A percentile compares a stretch with the other conserved stretches of the same genome.
Evolutionary conservation across 306 rosid genomes (phyloP).

Genomic region (Abrus pulchellus): DNA sequence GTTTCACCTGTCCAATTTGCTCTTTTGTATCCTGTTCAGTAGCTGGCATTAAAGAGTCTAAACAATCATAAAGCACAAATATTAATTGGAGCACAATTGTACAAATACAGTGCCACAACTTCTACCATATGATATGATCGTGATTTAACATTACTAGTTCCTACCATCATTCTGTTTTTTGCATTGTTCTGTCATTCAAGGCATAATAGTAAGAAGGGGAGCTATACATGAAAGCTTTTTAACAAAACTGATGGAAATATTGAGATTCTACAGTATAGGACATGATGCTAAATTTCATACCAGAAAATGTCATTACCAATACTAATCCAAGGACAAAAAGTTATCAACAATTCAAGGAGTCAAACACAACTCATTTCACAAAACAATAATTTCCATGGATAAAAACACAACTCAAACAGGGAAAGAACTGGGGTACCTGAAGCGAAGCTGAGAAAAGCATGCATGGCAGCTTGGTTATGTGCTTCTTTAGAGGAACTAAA

Average conservation of each 20-base stretch:
- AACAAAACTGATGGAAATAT: not conserved
- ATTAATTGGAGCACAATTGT: not conserved
- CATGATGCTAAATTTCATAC: slow-evolving; percentile 9
- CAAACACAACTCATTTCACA: not conserved
- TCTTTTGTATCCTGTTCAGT: slow-evolving; percentile 19
- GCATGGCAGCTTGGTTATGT: slow-evolving; percentile 69
- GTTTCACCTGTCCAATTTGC: not conserved
- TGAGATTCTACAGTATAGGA: not conserved
- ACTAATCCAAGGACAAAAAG: not conserved
- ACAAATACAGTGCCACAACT: slow-evolving; percentile 16
- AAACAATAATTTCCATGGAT: not conserved
- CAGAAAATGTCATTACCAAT: not conserved
- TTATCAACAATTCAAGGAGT: not conserved
- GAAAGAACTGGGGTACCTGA: slow-evolving; percentile 36
- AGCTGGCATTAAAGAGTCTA: slow-evolving; percentile 26
- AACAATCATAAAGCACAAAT: not conserved
- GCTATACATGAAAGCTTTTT: not conserved
- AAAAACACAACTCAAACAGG: slow-evolving; percentile 15
- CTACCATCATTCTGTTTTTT: not conserved
- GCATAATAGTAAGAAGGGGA: slow-evolving; percentile 2
- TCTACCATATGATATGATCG: not conserved
- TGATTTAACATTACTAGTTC: not conserved
- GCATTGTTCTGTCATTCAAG: not conserved
- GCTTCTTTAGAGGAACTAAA: slow-evolving; percentile 67
- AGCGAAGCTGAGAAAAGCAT: slow-evolving; percentile 59